These are phyloP conservation scores for Colletotrichum truncatum DNA, from an alignment of 2,329 filamentous ascomycete species.

Conservation along the genomic window DNA sequence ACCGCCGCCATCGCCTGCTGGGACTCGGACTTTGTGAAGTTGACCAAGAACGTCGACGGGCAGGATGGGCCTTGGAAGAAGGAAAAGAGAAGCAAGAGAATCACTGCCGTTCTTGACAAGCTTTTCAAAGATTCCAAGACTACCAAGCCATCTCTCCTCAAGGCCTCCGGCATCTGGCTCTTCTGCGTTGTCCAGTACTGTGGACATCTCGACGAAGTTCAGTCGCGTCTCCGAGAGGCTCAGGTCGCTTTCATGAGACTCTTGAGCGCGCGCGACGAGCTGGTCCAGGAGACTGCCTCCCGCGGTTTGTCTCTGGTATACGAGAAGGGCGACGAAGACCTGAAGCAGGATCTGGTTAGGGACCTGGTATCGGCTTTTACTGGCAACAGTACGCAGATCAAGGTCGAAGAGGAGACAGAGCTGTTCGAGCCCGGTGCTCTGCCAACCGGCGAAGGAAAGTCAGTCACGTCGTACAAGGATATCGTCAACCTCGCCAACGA, in stretches of 20 bases:
- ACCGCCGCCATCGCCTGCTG: slow-evolving; percentile 82
- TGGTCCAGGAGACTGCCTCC: slow-evolving; percentile 95
- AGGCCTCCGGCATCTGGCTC: slow-evolving; percentile 95
- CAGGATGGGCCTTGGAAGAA: slow-evolving; percentile 52
- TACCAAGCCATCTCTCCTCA: slow-evolving; percentile 88
- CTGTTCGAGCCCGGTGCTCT: slow-evolving; percentile 91
- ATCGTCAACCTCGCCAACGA: slow-evolving; percentile 96
- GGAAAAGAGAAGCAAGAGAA: slow-evolving; percentile 15
- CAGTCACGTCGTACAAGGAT: slow-evolving; percentile 96
- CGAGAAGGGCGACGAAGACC: slow-evolving; percentile 83
- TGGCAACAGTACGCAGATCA: slow-evolving; percentile 76
- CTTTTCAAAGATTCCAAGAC: slow-evolving; percentile 81
- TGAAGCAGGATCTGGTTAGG: slow-evolving; percentile 85
- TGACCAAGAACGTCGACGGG: slow-evolving; percentile 78
- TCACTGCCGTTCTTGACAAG: slow-evolving; percentile 68
- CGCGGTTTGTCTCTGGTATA: slow-evolving; percentile 92
- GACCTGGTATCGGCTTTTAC: slow-evolving; percentile 93
- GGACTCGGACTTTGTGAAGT: slow-evolving; percentile 81
- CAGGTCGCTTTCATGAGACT: slow-evolving; percentile 90
- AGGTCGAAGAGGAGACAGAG: slow-evolving; percentile 90
- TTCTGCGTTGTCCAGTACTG: slow-evolving; percentile 92
- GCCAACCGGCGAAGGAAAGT: slow-evolving; percentile 88
- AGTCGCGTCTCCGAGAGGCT: slow-evolving; percentile 77
- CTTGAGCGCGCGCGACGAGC: slow-evolving; percentile 86
- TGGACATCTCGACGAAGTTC: slow-evolving; percentile 79